A percentile compares a stretch with the other conserved stretches of the same genome.
These are phyloP conservation scores for Solanum tacnaense DNA, from an alignment of 257 asterid genomes.

Conservation along the genomic window DNA sequence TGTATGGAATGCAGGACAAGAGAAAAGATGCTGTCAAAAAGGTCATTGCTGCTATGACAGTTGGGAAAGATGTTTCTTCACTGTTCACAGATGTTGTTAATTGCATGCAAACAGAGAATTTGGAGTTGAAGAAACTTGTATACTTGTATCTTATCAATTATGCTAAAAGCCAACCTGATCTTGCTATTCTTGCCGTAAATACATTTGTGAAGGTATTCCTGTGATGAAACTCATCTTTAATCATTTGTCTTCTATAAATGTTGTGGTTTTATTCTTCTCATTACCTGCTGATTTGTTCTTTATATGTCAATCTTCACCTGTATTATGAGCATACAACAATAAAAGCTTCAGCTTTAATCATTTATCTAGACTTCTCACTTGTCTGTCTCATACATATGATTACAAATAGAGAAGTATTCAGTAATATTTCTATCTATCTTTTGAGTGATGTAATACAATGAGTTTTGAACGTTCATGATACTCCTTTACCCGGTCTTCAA, in stretches of 20 bases:
- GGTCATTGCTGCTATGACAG: conserved; percentile 99
- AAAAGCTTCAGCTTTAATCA: neutral
- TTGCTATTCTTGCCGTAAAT: conserved; percentile 95
- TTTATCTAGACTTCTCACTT: neutral
- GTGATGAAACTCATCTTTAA: neutral
- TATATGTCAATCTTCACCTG: neutral
- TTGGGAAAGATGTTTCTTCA: conserved; percentile 96
- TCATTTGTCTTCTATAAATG: neutral
- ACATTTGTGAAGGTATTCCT: conserved; percentile 84
- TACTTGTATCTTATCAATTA: conserved; percentile 94
- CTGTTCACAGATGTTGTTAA: conserved; percentile 98
- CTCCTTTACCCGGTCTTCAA: neutral
- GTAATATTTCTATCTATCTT: neutral
- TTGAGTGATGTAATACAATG: neutral
- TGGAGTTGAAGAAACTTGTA: conserved; percentile 97
- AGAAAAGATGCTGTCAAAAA: conserved; percentile 99
- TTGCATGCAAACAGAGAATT: conserved; percentile 97
- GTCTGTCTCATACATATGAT: neutral
- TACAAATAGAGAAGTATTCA: neutral
- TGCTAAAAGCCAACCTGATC: conserved; percentile 99
- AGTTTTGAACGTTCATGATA: neutral
- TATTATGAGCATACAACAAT: neutral
- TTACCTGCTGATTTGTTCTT: neutral
- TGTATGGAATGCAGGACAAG: conserved; percentile 59
- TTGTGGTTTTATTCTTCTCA: neutral